Base-by-base conservation (phyloP, 306 rosid species). In the Parietaria judaica region DNA sequence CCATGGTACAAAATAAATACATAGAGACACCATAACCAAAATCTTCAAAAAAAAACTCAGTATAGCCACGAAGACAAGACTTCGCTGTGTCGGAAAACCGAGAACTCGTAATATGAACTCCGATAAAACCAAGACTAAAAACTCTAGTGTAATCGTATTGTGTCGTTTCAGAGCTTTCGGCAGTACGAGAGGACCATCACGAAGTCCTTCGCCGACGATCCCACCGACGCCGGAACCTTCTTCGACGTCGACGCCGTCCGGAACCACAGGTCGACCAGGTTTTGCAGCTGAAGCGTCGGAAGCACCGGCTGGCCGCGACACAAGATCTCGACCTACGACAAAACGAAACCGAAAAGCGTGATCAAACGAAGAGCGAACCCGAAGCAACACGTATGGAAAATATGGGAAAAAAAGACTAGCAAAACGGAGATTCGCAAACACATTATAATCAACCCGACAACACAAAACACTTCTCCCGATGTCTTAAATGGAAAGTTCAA, bases 121-220 rank as follows among this genome's bases (percentile, higher is more conserved):
- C 63, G 37, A 7, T 35, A 58, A 57, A 50, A 58, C 39, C 16
- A 51, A 3, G 34, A 17, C 48, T 15, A 64, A 41, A 74, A 77
- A 15, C 38, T 36, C 23, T 55, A 39, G 9, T 35, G 36, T 47
- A 36, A 12, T 41, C 39, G 38, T 60, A 55, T 72, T 76, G 74
- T 74, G 49, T 68, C 70, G 61, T 74, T 65, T 35, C 60, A 69
- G 52, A 72, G 58, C 67, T 81, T 84, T 16, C 94, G 83, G 77
- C 86, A 79, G 71, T 91, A 91, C 4, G 95, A 87, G 66, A 92
- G 81, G 56, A 81, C 87, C 99, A 92, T 92, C 61, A 92, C 99
- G 51, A 88, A 92, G 75, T 92, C 96, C 81, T 92, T 92, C 3
- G 96, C 97, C 0, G 99, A 88, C 68, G 99, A 84, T 14, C 99